Conservation (phyloP, 805 yeast species). For the Candida verbasci region DNA sequence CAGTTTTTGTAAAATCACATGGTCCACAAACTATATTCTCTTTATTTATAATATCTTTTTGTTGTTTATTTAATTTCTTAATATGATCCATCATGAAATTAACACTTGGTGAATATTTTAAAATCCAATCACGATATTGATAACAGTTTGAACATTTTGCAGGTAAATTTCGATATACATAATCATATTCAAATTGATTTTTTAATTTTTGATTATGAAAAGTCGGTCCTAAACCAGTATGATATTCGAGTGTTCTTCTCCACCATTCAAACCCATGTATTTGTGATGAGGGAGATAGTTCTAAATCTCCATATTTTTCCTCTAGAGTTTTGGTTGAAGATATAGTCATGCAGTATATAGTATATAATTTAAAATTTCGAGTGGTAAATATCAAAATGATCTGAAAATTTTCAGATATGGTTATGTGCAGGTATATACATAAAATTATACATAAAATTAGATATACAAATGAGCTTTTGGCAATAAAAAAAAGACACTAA, state of each 20-base stretch:
- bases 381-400: not conserved
- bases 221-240: conserved; percentile 63
- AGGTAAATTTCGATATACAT: conserved; percentile 36
- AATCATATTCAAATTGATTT: conserved; percentile 55
- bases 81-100: conserved; percentile 84
- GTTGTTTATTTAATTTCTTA: conserved; percentile 52
- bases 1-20: conserved; percentile 79
- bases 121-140: conserved; percentile 74
- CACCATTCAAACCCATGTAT: conserved; percentile 71
- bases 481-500: too few relatives aligned
- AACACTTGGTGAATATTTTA: conserved; percentile 79
- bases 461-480: too few relatives aligned
- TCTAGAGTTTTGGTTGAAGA: not conserved
- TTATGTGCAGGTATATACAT: not conserved
- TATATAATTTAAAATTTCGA: too few relatives aligned
- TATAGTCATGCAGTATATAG: not conserved
- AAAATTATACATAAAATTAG: too few relatives aligned
- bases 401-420: conserved; percentile 1
- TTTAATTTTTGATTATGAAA: conserved; percentile 38
- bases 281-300: conserved; percentile 25
- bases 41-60: conserved; percentile 26
- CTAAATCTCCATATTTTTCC: not conserved
- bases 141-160: conserved; percentile 66
- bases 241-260: conserved; percentile 66
- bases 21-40: conserved; percentile 68